phyloP scores from a whole-genome alignment of 768 basidiomycete genomes.

The Suillus sp. region DNA sequence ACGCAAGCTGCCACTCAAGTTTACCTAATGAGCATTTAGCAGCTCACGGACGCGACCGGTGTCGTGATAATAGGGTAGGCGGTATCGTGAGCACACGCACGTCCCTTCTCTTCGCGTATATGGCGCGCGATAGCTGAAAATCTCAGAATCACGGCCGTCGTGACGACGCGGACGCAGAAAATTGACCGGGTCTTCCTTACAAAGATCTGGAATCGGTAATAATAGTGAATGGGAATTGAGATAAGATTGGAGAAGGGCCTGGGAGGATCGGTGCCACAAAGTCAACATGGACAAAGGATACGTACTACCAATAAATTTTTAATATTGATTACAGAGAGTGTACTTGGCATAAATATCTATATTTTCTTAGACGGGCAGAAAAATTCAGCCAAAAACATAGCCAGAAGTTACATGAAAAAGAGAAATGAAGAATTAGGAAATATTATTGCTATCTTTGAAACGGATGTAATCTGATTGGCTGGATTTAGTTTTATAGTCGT shows the following conservation, averaged over 20 bases:
- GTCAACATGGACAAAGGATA: conserved; percentile 25
- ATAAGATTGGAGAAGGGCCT: conserved; percentile 29
- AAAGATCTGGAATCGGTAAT: conserved; percentile 6
- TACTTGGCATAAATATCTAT: too few species aligned
- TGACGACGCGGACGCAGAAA: neutral
- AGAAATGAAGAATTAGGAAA: conserved; percentile 1
- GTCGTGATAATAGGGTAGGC: neutral
- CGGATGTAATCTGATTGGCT: conserved; percentile 38
- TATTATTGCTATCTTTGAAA: conserved; percentile 26
- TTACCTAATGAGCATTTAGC: neutral
- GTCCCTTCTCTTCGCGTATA: neutral
- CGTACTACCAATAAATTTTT: conserved; percentile 32
- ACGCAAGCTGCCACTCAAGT: neutral
- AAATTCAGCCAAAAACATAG: neutral
- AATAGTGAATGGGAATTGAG: conserved; percentile 13
- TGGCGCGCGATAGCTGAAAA: neutral
- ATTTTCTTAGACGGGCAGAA: neutral
- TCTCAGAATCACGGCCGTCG: neutral
- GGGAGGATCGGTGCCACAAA: conserved; percentile 28
- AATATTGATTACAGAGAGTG: conserved; percentile 16
- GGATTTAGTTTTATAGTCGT: conserved; percentile 32
- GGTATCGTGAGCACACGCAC: neutral
- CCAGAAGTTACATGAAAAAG: too few species aligned
- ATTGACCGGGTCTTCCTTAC: neutral
- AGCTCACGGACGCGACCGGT: neutral